Percentiles rank a stretch among this genome's conserved stretches.
These are phyloP conservation scores for Ogataea siamensis DNA, from an alignment of 805 yeast species.

Conservation along the genomic window DNA sequence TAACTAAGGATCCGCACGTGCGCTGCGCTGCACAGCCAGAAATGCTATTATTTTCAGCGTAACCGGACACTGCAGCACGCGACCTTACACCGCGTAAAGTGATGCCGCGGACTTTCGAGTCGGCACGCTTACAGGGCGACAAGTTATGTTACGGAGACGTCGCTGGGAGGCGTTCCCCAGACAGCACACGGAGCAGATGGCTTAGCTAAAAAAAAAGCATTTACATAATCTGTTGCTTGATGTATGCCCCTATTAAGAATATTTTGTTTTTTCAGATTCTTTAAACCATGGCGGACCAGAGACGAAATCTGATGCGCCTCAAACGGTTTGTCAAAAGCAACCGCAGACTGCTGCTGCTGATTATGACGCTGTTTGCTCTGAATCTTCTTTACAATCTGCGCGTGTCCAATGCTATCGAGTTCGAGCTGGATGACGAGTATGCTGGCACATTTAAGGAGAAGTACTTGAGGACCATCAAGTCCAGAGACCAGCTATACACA, in stretches of 20 bases:
- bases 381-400: slow-evolving; percentile 16
- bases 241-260: neutral
- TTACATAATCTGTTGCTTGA: neutral
- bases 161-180: too few relatives aligned
- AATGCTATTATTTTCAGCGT: neutral
- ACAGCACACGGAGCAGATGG: too few relatives aligned
- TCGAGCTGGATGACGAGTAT: slow-evolving; percentile 27
- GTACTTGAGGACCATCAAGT: slow-evolving; percentile 23
- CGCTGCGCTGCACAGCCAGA: slow-evolving; percentile 9
- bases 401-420: slow-evolving; percentile 7
- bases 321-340: slow-evolving; percentile 20
- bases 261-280: slow-evolving; percentile 3
- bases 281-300: slow-evolving; percentile 11
- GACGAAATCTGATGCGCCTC: slow-evolving; percentile 16
- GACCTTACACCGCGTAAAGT: neutral
- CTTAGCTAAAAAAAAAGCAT: too few relatives aligned
- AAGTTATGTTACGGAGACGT: too few relatives aligned
- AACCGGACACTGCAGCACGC: neutral
- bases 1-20: slow-evolving; percentile 5
- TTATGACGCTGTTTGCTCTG: slow-evolving; percentile 12
- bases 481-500: slow-evolving; percentile 25
- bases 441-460: slow-evolving; percentile 34
- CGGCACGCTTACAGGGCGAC: too few relatives aligned
- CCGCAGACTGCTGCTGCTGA: slow-evolving; percentile 14
- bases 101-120: too few relatives aligned